Evolutionary conservation across 2,329 filamentous ascomycete genomes (phyloP).

Genomic region (Ophiocordyceps unilateralis): DNA sequence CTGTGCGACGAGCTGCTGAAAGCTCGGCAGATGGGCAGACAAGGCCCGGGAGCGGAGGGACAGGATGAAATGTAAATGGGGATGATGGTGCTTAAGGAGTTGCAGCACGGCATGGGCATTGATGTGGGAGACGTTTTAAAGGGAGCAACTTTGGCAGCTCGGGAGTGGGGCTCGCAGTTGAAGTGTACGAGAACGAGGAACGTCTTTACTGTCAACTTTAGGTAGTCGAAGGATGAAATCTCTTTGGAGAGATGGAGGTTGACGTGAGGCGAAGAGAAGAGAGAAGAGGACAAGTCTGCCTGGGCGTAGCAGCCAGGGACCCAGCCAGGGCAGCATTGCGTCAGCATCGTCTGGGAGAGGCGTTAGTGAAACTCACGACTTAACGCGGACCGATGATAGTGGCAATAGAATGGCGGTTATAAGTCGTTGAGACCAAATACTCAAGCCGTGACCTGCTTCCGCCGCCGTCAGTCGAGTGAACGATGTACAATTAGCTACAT

Average conservation of each 20-base stretch:
- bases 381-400: no score
- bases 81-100: neutral
- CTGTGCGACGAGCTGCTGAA: conserved; percentile 96
- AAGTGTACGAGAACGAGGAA: neutral
- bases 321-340: no score
- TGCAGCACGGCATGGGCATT: neutral
- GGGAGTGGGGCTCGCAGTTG: neutral
- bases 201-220: neutral
- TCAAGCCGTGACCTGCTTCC: no score
- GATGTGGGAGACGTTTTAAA: no score
- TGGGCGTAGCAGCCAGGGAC: no score
- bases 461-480: no score
- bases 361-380: no score
- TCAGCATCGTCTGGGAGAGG: no score
- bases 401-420: no score
- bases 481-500: neutral
- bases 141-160: neutral
- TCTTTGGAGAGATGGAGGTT: neutral
- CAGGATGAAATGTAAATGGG: conserved; percentile 31
- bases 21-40: conserved; percentile 79
- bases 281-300: no score
- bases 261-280: no score
- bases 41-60: conserved; percentile 43
- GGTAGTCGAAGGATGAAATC: neutral
- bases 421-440: no score